A percentile compares a stretch with the other conserved stretches of the same genome.
Conservation (phyloP, 2,329 filamentous ascomycete genomes). For the Dactylonectria estremocensis region DNA sequence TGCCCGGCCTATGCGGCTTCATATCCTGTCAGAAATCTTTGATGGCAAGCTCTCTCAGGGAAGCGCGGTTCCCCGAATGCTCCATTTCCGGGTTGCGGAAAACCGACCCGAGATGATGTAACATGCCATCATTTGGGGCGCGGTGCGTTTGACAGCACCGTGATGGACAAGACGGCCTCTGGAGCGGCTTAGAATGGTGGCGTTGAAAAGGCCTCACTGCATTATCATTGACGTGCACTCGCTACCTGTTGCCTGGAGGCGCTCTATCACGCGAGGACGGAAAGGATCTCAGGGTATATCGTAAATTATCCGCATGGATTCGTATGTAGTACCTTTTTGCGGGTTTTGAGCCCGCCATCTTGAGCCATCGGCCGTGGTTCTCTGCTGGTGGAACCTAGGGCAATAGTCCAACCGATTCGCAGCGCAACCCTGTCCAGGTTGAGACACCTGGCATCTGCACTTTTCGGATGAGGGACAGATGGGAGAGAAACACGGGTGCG, state of each 20-base stretch:
- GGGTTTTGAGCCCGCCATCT: constrained; percentile 27
- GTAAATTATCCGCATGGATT: constrained; percentile 57
- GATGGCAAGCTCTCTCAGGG: background rate
- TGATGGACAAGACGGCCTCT: background rate
- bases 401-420: constrained; percentile 42
- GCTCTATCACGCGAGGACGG: constrained; percentile 26
- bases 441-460: constrained; percentile 40
- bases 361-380: constrained; percentile 31
- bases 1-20: background rate
- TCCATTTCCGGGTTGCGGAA: background rate
- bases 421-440: constrained; percentile 29
- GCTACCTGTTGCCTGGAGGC: constrained; percentile 9
- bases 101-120: background rate
- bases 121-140: background rate
- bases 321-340: constrained; percentile 53
- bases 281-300: constrained; percentile 40
- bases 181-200: background rate
- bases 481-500: constrained; percentile 5
- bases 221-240: constrained; percentile 11
- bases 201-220: constrained; percentile 10
- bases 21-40: background rate
- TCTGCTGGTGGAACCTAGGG: constrained; percentile 42
- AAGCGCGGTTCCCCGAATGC: background rate
- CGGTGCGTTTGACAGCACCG: background rate
- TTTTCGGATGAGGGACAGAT: constrained; percentile 27